These are phyloP conservation scores for Penstemon newberryi DNA, from an alignment of 257 asterid genomes.

Conservation along the genomic window DNA sequence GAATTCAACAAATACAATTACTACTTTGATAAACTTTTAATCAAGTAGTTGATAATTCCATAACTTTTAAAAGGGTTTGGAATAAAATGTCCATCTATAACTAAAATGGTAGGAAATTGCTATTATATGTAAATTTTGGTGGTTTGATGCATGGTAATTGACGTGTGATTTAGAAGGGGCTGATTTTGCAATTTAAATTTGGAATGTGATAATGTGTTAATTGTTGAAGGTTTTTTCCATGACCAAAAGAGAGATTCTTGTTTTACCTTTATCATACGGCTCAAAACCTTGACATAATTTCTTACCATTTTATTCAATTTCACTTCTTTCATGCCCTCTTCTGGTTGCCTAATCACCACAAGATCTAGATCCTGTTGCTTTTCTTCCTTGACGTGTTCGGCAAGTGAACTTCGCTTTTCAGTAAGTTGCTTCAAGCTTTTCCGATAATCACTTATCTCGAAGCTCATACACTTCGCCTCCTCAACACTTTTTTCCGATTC, in stretches of 20 bases:
- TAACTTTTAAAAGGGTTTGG: too few species aligned
- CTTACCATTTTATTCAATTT: conserved; percentile 42
- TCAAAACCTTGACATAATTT: conserved; percentile 39
- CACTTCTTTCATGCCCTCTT: conserved; percentile 28
- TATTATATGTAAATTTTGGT: too few species aligned
- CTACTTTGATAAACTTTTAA: too few species aligned
- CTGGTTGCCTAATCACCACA: conserved; percentile 29
- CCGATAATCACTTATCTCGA: conserved; percentile 17
- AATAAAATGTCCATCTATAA: too few species aligned
- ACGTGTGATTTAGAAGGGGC: too few species aligned
- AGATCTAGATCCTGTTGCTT: conserved; percentile 32
- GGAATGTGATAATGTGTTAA: too few species aligned
- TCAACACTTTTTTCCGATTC: conserved; percentile 6
- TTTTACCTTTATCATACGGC: conserved; percentile 60
- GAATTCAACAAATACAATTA: too few species aligned
- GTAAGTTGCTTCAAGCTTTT: conserved; percentile 51
- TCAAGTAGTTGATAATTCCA: too few species aligned
- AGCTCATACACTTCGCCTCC: conserved; percentile 1
- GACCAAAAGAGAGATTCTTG: conserved; percentile 32
- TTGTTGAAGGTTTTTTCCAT: conserved; percentile 37
- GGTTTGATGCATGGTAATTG: too few species aligned
- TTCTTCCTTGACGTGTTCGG: conserved; percentile 52
- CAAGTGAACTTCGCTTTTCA: conserved; percentile 41
- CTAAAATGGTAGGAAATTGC: too few species aligned
- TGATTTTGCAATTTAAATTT: too few species aligned